phyloP scores from a whole-genome alignment of 257 asterid species.

The Przewalskia tangutica region DNA sequence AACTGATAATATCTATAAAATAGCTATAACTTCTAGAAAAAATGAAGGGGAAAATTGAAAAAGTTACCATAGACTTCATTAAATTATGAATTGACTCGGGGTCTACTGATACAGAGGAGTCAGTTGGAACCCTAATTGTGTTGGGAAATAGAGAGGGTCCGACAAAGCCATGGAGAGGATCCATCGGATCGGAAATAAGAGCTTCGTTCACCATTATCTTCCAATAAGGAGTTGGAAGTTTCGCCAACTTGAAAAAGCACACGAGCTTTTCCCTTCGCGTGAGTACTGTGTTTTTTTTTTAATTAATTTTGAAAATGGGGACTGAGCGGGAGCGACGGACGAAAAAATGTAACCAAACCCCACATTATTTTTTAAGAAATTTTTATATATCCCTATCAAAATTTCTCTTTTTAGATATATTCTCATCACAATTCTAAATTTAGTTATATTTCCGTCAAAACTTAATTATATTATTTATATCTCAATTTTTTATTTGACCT shows the following conservation, averaged over 20 bases:
- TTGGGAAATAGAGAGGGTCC: slow-evolving; percentile 48
- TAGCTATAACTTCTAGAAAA: neutral
- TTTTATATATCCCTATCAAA: too few relatives aligned
- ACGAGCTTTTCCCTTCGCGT: too few relatives aligned
- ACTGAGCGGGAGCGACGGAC: neutral
- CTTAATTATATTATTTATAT: too few relatives aligned
- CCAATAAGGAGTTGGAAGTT: neutral
- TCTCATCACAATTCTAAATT: too few relatives aligned
- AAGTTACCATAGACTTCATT: slow-evolving; percentile 49
- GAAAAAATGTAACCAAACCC: neutral
- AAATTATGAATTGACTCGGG: slow-evolving; percentile 44
- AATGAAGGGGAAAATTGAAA: neutral
- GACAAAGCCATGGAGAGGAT: slow-evolving; percentile 37
- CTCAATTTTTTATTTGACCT: too few relatives aligned
- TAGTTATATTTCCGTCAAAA: too few relatives aligned
- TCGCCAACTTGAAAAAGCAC: neutral
- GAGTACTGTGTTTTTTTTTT: too few relatives aligned
- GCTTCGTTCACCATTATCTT: slow-evolving; percentile 24
- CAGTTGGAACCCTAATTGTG: slow-evolving; percentile 38
- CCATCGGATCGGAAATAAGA: slow-evolving; percentile 23
- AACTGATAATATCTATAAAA: neutral
- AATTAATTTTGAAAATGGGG: neutral
- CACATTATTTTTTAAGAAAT: neutral
- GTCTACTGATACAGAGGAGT: slow-evolving; percentile 23
- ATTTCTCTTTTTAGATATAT: too few relatives aligned